phyloP scores from a whole-genome alignment of 2,329 filamentous ascomycete genomes.

The Fusarium duplospermum region DNA sequence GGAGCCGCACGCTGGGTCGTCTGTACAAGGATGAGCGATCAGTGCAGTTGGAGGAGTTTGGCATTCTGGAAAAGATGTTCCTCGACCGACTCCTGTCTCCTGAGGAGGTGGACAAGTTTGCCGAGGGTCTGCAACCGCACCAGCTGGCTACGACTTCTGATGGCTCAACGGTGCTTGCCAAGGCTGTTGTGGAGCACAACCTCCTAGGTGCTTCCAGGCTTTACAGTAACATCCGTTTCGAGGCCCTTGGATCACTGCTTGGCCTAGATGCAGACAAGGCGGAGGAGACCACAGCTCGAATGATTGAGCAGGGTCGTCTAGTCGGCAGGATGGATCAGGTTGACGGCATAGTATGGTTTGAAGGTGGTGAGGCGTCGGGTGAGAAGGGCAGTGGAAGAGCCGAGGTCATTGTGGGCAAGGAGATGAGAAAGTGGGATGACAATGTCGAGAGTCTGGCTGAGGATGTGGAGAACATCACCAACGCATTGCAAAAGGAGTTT shows the following conservation, averaged over 20 bases:
- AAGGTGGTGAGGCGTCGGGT: constrained; percentile 76
- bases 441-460: constrained; percentile 89
- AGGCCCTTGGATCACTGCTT: constrained; percentile 80
- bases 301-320: constrained; percentile 95
- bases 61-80: constrained; percentile 97
- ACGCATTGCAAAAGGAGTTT: constrained; percentile 82
- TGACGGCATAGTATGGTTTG: constrained; percentile 87
- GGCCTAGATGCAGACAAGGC: constrained; percentile 84
- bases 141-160: constrained; percentile 92
- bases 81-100: constrained; percentile 85
- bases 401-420: constrained; percentile 71
- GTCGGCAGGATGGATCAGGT: constrained; percentile 95
- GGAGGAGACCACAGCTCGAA: constrained; percentile 90
- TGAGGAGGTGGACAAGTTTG: constrained; percentile 88
- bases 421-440: constrained; percentile 87
- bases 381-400: constrained; percentile 76
- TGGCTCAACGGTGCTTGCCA: constrained; percentile 91
- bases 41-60: constrained; percentile 78
- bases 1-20: constrained; percentile 81
- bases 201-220: constrained; percentile 84
- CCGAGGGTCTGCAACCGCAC: constrained; percentile 82
- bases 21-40: constrained; percentile 95
- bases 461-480: constrained; percentile 88
- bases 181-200: constrained; percentile 96
- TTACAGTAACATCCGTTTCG: constrained; percentile 81